phyloP scores from a whole-genome alignment of 345 rosid genomes.

The Eucalyptus curtisii region DNA sequence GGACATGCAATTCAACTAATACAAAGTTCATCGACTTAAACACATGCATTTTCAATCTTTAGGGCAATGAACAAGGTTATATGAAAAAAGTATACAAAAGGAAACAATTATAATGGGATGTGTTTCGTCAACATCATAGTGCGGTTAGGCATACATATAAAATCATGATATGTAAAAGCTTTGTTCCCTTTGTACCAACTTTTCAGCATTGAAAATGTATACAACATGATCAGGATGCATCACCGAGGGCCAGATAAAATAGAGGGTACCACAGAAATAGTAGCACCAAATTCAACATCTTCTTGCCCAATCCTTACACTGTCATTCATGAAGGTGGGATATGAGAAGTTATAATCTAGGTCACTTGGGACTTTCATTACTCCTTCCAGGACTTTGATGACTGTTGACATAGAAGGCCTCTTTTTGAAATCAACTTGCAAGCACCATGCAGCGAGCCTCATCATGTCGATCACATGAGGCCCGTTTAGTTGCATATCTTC shows the following conservation, averaged over 20 bases:
- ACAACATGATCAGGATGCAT: too few species aligned
- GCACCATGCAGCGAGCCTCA: not conserved
- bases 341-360: not conserved
- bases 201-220: too few species aligned
- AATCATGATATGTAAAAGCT: too few species aligned
- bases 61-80: not conserved
- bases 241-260: too few species aligned
- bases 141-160: too few species aligned
- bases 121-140: too few species aligned
- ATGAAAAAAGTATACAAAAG: not conserved
- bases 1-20: too few species aligned
- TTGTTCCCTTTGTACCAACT: too few species aligned
- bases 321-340: not conserved
- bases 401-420: constrained; percentile 3
- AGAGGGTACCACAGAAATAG: too few species aligned
- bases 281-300: not conserved
- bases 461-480: not conserved
- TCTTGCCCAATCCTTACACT: not conserved
- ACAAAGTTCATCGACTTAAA: too few species aligned
- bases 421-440: not conserved
- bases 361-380: not conserved
- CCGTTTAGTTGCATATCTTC: not conserved
- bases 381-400: not conserved
- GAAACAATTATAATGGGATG: too few species aligned
- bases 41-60: not conserved